Base-by-base conservation (phyloP, 2,329 filamentous ascomycete genomes). In the Thermoascus crustaceus region DNA sequence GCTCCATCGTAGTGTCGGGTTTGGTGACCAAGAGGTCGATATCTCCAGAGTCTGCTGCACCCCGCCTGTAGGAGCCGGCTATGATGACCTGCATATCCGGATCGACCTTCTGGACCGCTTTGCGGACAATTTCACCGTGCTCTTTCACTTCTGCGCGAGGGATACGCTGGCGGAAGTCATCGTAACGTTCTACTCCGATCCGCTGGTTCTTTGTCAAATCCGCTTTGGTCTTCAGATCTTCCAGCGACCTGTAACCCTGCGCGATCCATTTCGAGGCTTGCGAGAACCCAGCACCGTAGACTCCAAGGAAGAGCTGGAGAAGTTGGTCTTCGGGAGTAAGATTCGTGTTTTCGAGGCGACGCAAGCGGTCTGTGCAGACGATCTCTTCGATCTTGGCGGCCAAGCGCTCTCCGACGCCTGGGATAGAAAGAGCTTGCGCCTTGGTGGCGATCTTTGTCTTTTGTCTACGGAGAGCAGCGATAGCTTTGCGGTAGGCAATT, bases 351-450 rank as follows among this genome's bases (percentile, higher is more conserved):
- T 94, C 82, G 0, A 95, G 70, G 23, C 81, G 73, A 26, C 73
- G 73, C 1, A 95, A 72, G 17, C 71, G 69, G 49, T 85, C 74
- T 0, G 85, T 94, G 24, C 71, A 69, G 2, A 78, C 84, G 27
- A 95, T 94, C 54, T 95, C 89, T 49, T 91, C 85, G 43, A 96
- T 91, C 57, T 94, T 94, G 17, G 74, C 68, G 0, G 87, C 87
- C 1, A 95, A 65, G 1, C 84, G 73, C 7, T 68, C 50, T 5
- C 88, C 88, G 22, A 95, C 78, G 39, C 71, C 73, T 1, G 78
- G 76, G 1, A 95, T 68, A 2, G 62, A 57, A 7, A 72, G 63
- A 0, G 88, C 89, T 55, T 93, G 73, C 32, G 78, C 71, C 39
- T 74, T 78, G 0, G 81, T 88, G 3, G 60, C 66, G 39, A 95